These are phyloP conservation scores for Echinosophora koreensis DNA, from an alignment of 306 rosid genomes.

Conservation along the genomic window DNA sequence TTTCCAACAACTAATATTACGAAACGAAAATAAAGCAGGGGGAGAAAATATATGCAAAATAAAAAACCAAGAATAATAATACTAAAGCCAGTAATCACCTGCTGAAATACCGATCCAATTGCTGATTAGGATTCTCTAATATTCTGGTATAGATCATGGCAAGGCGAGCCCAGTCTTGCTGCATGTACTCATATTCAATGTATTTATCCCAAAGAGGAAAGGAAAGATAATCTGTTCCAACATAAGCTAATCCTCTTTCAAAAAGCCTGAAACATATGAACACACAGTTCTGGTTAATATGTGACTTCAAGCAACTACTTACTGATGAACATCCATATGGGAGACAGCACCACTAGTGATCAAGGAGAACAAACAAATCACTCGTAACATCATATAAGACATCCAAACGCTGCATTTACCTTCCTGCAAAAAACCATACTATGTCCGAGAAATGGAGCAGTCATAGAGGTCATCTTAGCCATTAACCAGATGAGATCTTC, in stretches of 20 bases:
- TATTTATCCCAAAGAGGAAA: conserved; percentile 97
- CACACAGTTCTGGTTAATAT: conserved; percentile 51
- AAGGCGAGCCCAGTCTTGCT: conserved; percentile 95
- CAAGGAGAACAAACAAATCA: conserved; percentile 86
- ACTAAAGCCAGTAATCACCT: conserved; percentile 61
- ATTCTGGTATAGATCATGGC: conserved; percentile 91
- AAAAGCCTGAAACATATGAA: conserved; percentile 81
- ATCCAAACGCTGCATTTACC: conserved; percentile 99
- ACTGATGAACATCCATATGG: conserved; percentile 68
- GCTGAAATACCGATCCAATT: conserved; percentile 89
- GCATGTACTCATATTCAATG: conserved; percentile 96
- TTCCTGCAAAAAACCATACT: conserved; percentile 93
- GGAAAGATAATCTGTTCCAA: conserved; percentile 96
- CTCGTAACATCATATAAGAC: conserved; percentile 91
- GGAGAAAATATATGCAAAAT: not conserved
- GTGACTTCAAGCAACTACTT: conserved; percentile 48
- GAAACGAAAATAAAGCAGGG: not conserved
- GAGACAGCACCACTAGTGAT: conserved; percentile 73
- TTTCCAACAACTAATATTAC: conserved; percentile 42
- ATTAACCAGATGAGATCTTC: conserved; percentile 97
- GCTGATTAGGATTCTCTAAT: conserved; percentile 95
- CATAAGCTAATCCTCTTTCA: conserved; percentile 94
- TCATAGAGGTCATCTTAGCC: conserved; percentile 99
- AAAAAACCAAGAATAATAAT: not conserved
- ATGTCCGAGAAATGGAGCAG: conserved; percentile 96